A percentile compares a stretch with the other conserved stretches of the same genome.
These are phyloP conservation scores for Salvia sclarea DNA, from an alignment of 305 asterid species.

Conservation along the genomic window DNA sequence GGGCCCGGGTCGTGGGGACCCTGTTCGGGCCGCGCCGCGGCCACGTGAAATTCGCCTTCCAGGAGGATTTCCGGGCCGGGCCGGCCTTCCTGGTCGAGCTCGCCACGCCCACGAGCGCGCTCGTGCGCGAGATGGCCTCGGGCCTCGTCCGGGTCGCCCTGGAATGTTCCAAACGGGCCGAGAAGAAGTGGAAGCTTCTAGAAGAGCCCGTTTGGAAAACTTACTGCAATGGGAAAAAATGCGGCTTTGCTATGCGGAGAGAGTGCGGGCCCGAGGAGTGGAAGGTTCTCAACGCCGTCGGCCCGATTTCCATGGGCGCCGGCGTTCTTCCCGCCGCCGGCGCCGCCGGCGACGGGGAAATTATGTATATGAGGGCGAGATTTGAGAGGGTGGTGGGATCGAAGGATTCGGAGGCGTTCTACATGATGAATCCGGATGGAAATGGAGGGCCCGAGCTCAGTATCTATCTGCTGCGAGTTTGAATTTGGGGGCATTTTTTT, in stretches of 20 bases:
- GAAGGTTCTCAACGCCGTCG: constrained; percentile 74
- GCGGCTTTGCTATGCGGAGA: constrained; percentile 73
- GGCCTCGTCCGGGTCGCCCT: constrained; percentile 87
- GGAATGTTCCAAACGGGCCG: constrained; percentile 64
- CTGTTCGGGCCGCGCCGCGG: constrained; percentile 85
- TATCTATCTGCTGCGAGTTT: constrained; percentile 83
- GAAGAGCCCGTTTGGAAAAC: constrained; percentile 90
- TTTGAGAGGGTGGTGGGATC: constrained; percentile 95
- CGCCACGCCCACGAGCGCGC: constrained; percentile 73
- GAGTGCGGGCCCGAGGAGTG: constrained; percentile 81
- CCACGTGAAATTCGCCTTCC: constrained; percentile 81
- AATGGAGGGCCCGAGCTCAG: constrained; percentile 97
- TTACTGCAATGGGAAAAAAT: constrained; percentile 84
- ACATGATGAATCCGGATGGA: constrained; percentile 97
- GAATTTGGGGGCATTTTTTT: too few species aligned
- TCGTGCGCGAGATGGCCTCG: constrained; percentile 89
- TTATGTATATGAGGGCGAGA: constrained; percentile 94
- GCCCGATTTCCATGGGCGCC: constrained; percentile 90
- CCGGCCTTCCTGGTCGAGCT: constrained; percentile 81
- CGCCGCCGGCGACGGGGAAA: constrained; percentile 60
- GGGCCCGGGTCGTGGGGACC: constrained; percentile 73
- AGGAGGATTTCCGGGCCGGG: constrained; percentile 55
- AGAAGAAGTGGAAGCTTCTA: constrained; percentile 55
- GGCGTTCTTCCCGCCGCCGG: constrained; percentile 67
- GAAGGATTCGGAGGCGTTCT: constrained; percentile 92